Conservation (phyloP, 2,329 filamentous ascomycete genomes). For the Purpureocillium takamizusanense region DNA sequence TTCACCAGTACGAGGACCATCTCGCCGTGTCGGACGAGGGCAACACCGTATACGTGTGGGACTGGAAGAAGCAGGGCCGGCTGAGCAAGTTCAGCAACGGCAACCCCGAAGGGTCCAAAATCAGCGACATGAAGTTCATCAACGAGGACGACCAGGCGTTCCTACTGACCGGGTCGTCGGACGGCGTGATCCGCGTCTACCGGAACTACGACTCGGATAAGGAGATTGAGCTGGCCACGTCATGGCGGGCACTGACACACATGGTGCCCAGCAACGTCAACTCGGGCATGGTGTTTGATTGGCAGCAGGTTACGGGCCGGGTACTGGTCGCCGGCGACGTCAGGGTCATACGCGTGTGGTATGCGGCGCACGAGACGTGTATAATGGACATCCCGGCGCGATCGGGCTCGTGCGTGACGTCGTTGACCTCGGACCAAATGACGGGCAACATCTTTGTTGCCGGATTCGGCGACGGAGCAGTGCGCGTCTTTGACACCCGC, state of each 20-base stretch:
- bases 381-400: conserved; percentile 89
- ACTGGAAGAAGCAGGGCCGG: conserved; percentile 72
- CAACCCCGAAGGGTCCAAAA: conserved; percentile 82
- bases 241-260: conserved; percentile 87
- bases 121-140: conserved; percentile 93
- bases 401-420: conserved; percentile 91
- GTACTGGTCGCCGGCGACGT: conserved; percentile 95
- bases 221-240: conserved; percentile 75
- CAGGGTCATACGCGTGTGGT: conserved; percentile 92
- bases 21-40: conserved; percentile 87
- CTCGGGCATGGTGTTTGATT: conserved; percentile 93
- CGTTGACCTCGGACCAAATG: conserved; percentile 93
- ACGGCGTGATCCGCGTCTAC: conserved; percentile 90
- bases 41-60: conserved; percentile 87
- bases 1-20: conserved; percentile 97
- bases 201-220: conserved; percentile 76
- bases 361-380: conserved; percentile 87
- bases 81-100: conserved; percentile 87
- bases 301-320: conserved; percentile 95
- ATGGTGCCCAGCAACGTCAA: conserved; percentile 91
- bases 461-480: conserved; percentile 90
- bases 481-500: conserved; percentile 89
- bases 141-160: conserved; percentile 97
- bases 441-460: conserved; percentile 94
- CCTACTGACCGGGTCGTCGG: conserved; percentile 88